Evolutionary conservation across 2,329 filamentous ascomycete genomes (phyloP).

Genomic region (Chalaropsis thielavioides): DNA sequence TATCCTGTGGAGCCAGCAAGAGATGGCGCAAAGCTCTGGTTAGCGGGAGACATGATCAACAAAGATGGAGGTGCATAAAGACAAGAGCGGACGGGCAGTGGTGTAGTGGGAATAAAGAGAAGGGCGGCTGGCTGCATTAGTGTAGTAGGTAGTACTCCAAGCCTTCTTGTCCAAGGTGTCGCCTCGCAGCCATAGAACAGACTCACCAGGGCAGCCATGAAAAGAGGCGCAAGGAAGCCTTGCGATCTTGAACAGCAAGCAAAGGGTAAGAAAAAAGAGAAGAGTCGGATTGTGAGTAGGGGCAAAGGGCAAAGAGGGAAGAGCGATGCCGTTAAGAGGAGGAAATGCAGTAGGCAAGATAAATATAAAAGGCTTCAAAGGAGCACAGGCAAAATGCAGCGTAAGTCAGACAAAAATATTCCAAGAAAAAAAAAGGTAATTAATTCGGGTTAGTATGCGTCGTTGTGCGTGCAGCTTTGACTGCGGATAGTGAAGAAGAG

Average conservation of each 20-base stretch:
- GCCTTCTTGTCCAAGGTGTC: background rate
- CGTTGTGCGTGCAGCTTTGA: background rate
- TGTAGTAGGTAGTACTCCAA: background rate
- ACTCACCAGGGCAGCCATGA: slow-evolving; percentile 18
- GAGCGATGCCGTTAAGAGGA: background rate
- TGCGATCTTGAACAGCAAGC: background rate
- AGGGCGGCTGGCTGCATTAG: background rate
- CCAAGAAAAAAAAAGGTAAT: background rate
- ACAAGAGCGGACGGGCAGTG: background rate
- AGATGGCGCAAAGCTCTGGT: slow-evolving; percentile 7
- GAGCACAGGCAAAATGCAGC: background rate
- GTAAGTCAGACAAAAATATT: background rate
- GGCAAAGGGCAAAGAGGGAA: too few species aligned
- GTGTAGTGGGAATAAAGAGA: background rate
- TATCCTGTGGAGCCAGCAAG: slow-evolving; percentile 14
- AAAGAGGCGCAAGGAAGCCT: slow-evolving; percentile 1
- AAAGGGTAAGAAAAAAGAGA: background rate
- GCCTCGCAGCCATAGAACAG: background rate
- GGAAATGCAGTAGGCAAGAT: background rate
- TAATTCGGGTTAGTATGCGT: background rate
- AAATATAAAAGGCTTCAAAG: background rate
- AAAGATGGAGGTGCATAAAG: background rate
- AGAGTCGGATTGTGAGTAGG: background rate
- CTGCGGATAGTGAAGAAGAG: background rate
- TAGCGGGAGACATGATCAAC: background rate